These are phyloP conservation scores for Fusarium sp. DNA, from an alignment of 2,329 filamentous ascomycete species.

Conservation along the genomic window DNA sequence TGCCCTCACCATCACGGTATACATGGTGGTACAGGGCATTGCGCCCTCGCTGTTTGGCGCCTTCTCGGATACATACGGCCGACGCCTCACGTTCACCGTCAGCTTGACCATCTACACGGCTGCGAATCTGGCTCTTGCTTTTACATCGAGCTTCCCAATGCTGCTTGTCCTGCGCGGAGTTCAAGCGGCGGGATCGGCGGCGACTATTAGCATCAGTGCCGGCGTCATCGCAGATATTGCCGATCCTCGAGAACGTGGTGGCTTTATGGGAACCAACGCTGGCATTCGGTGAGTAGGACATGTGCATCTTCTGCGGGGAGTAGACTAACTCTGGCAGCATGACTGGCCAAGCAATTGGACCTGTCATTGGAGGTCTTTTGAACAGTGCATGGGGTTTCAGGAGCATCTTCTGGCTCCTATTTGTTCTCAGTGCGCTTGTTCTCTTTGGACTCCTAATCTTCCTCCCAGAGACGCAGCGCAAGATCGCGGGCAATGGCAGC, in stretches of 20 bases:
- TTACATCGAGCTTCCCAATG: slow-evolving; percentile 19
- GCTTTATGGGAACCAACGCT: slow-evolving; percentile 43
- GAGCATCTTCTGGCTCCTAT: slow-evolving; percentile 52
- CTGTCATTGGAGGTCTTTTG: slow-evolving; percentile 53
- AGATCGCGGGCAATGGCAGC: slow-evolving; percentile 49
- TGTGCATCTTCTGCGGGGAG: no score
- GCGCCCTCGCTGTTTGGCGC: slow-evolving; percentile 60
- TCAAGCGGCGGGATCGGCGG: slow-evolving; percentile 41
- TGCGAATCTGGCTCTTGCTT: slow-evolving; percentile 31
- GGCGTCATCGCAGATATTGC: slow-evolving; percentile 46
- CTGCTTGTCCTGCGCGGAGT: slow-evolving; percentile 31
- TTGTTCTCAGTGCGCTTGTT: slow-evolving; percentile 39
- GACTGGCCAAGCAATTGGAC: slow-evolving; percentile 49
- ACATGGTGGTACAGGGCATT: slow-evolving; percentile 62
- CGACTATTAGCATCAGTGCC: slow-evolving; percentile 44
- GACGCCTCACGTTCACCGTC: slow-evolving; percentile 24
- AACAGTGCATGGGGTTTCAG: slow-evolving; percentile 49
- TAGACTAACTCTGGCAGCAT: slow-evolving; percentile 15
- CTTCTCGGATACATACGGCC: slow-evolving; percentile 55
- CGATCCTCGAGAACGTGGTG: slow-evolving; percentile 33
- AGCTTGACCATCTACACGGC: slow-evolving; percentile 22
- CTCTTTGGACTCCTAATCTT: slow-evolving; percentile 45
- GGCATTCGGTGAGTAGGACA: neutral
- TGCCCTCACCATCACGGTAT: slow-evolving; percentile 58
- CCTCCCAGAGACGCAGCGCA: slow-evolving; percentile 50